phyloP scores from a whole-genome alignment of 306 rosid genomes.

The Prosopis cineraria region DNA sequence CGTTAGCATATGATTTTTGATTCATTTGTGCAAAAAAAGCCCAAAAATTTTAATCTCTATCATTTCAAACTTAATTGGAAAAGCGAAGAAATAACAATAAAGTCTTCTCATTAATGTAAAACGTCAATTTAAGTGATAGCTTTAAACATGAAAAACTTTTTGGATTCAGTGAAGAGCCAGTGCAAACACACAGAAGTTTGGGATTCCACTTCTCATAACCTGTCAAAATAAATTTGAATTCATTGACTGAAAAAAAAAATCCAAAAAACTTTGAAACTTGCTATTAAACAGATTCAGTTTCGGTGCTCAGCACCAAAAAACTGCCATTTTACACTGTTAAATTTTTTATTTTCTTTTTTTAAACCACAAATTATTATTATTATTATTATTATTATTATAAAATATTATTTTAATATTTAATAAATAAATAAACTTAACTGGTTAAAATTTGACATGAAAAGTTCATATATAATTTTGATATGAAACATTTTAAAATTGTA shows the following conservation, averaged over 20 bases:
- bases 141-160: slow-evolving; percentile 23
- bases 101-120: slow-evolving; percentile 1
- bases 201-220: slow-evolving; percentile 98
- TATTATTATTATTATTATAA: no score
- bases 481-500: no score
- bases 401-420: no score
- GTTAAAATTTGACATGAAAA: no score
- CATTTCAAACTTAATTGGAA: slow-evolving; percentile 4
- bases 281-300: no score
- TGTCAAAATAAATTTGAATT: slow-evolving; percentile 42
- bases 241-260: slow-evolving; percentile 12
- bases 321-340: no score
- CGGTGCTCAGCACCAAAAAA: no score
- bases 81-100: not conserved
- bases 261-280: no score
- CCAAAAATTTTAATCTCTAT: not conserved
- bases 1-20: slow-evolving; percentile 23
- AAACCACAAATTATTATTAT: no score
- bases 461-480: no score
- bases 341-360: no score
- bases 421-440: no score
- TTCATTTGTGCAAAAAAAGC: not conserved
- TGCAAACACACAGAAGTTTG: slow-evolving; percentile 98
- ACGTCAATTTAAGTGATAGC: slow-evolving; percentile 26
- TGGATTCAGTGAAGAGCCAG: slow-evolving; percentile 77